Evolutionary conservation across 768 basidiomycete species (phyloP).

Genomic region (Agaricus sinodeliciosus): DNA sequence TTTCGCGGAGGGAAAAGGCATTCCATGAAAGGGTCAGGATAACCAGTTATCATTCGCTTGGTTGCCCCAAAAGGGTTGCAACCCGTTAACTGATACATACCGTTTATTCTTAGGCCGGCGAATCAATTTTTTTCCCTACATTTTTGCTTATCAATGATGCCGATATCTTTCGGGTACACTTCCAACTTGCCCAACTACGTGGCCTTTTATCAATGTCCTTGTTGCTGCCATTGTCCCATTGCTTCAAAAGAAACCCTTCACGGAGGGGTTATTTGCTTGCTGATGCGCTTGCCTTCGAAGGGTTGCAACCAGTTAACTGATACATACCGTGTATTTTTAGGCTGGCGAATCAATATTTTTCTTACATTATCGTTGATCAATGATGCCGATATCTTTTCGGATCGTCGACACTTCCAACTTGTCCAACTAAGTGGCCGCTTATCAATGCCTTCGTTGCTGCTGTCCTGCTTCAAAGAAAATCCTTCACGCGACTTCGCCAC

Average conservation of each 20-base stretch:
- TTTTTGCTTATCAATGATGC: constrained; percentile 27
- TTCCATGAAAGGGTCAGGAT: constrained; percentile 18
- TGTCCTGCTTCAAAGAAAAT: constrained; percentile 26
- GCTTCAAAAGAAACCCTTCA: constrained; percentile 21
- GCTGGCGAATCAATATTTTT: constrained; percentile 29
- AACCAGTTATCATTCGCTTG: constrained; percentile 25
- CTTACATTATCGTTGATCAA: constrained; percentile 21
- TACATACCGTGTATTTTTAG: constrained; percentile 22
- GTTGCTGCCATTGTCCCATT: constrained; percentile 31
- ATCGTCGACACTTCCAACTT: constrained; percentile 51
- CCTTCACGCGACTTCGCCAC: constrained; percentile 35
- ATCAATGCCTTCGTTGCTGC: constrained; percentile 36
- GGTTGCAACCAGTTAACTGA: constrained; percentile 23
- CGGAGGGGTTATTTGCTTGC: no score
- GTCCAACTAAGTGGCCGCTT: constrained; percentile 35
- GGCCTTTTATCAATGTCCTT: constrained; percentile 38
- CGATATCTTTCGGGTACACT: constrained; percentile 34
- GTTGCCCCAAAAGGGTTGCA: constrained; percentile 29
- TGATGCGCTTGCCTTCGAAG: no score
- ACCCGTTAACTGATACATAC: constrained; percentile 16
- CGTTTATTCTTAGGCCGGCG: constrained; percentile 31
- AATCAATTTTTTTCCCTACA: constrained; percentile 16
- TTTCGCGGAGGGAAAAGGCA: constrained; percentile 24
- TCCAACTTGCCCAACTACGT: constrained; percentile 44
- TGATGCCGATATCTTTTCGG: constrained; percentile 28